Percentiles rank a stretch among this genome's conserved stretches.
phyloP scores from a whole-genome alignment of 2,329 filamentous ascomycete species.

The Lasiodiplodia theobromae region DNA sequence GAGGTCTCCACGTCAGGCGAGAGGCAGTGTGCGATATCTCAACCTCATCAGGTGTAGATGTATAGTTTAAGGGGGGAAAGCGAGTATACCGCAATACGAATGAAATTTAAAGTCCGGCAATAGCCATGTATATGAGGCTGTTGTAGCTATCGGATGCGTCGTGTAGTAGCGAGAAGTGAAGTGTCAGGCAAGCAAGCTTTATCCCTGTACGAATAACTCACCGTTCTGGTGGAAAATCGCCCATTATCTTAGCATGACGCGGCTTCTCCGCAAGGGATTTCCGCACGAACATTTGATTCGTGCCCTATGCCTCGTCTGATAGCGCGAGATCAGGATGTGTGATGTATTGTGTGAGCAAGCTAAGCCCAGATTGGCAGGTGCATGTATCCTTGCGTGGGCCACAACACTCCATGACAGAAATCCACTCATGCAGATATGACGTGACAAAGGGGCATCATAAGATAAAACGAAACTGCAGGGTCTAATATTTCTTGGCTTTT shows the following conservation, averaged over 20 bases:
- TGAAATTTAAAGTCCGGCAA: too few species aligned
- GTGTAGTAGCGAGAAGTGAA: not conserved
- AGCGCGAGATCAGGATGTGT: not conserved
- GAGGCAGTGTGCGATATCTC: not conserved
- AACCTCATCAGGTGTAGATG: not conserved
- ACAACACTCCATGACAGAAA: not conserved
- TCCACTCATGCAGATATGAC: slow-evolving; percentile 6
- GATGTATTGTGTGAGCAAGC: not conserved
- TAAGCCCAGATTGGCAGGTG: slow-evolving; percentile 24
- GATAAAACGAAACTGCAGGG: not conserved
- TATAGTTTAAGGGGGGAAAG: too few species aligned
- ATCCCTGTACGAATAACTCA: not conserved
- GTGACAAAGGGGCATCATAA: not conserved
- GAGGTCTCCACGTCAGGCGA: not conserved
- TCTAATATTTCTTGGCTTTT: not conserved
- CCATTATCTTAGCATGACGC: too few species aligned
- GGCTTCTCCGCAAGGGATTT: not conserved
- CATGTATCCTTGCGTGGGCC: not conserved
- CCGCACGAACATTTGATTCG: not conserved
- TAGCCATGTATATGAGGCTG: not conserved
- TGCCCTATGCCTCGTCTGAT: not conserved
- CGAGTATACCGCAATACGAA: too few species aligned
- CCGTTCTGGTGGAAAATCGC: not conserved
- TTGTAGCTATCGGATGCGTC: not conserved
- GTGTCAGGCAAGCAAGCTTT: not conserved